These are phyloP conservation scores for Graphilbum sp. DNA, from an alignment of 2,329 filamentous ascomycete species.

Conservation along the genomic window DNA sequence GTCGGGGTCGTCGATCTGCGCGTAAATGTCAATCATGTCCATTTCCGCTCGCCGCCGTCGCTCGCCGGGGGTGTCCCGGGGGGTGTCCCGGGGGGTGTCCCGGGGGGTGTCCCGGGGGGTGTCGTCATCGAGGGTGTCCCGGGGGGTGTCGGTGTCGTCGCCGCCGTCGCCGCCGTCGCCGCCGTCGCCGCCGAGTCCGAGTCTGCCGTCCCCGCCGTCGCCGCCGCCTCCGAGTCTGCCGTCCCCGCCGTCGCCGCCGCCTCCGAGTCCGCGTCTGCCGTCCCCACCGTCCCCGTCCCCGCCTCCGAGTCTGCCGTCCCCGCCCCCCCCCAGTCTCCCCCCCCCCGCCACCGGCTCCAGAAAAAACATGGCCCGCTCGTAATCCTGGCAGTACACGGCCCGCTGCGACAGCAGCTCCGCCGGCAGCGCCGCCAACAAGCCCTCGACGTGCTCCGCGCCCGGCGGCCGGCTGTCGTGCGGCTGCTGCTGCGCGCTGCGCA, in stretches of 20 bases:
- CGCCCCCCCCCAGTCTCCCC: slow-evolving; percentile 24
- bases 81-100: too few species aligned
- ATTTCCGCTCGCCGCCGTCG: slow-evolving; percentile 44
- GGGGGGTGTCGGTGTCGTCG: too few species aligned
- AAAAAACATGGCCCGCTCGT: slow-evolving; percentile 80
- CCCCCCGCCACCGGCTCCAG: slow-evolving; percentile 58
- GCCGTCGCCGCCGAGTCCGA: too few species aligned
- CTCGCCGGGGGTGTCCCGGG: neutral
- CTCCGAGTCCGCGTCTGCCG: too few species aligned
- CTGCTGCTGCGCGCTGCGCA: slow-evolving; percentile 57
- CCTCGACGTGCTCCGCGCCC: slow-evolving; percentile 30
- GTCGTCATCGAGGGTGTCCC: too few species aligned
- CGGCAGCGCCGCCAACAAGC: slow-evolving; percentile 47
- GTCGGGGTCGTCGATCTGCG: slow-evolving; percentile 94
- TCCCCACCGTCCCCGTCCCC: too few species aligned
- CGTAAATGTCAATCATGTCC: slow-evolving; percentile 82
- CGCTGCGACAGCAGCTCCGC: slow-evolving; percentile 59
- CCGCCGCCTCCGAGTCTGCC: too few species aligned
- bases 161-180: too few species aligned
- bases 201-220: too few species aligned
- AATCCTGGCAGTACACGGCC: slow-evolving; percentile 88
- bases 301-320: too few species aligned
- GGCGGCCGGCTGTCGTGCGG: slow-evolving; percentile 21
- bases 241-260: too few species aligned
- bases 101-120: too few species aligned